Evolutionary conservation across 768 basidiomycete genomes (phyloP).

Genomic region (Lentinula edodes): DNA sequence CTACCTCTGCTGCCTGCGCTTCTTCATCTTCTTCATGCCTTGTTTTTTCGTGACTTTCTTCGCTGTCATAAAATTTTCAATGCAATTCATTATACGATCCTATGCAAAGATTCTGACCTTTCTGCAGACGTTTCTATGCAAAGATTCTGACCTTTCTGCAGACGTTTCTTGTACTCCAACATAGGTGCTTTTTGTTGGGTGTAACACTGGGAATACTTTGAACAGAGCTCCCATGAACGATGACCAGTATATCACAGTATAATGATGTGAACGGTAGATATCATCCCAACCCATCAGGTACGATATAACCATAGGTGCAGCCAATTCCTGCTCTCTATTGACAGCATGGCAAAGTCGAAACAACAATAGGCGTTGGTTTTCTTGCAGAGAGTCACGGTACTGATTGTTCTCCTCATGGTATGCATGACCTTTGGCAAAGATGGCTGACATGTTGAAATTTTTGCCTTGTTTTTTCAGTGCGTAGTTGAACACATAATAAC

Average conservation of each 20-base stretch:
- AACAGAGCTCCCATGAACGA: neutral
- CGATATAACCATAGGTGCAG: slow-evolving; percentile 30
- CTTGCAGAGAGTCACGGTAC: slow-evolving; percentile 11
- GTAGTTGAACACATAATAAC: slow-evolving; percentile 35
- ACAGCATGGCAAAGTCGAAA: slow-evolving; percentile 22
- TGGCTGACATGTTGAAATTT: slow-evolving; percentile 29
- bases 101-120: too few species aligned
- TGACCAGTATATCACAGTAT: slow-evolving; percentile 21
- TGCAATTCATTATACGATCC: too few species aligned
- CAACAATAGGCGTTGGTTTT: slow-evolving; percentile 25
- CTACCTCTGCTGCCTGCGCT: too few species aligned
- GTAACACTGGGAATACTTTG: neutral
- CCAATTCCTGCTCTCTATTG: slow-evolving; percentile 24
- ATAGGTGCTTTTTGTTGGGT: too few species aligned
- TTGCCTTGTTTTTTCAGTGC: slow-evolving; percentile 32
- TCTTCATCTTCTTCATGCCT: too few species aligned
- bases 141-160: too few species aligned
- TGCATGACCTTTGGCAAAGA: slow-evolving; percentile 27
- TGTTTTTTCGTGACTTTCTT: too few species aligned
- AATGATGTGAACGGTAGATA: slow-evolving; percentile 27
- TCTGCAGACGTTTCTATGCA: too few species aligned
- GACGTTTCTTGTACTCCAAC: too few species aligned
- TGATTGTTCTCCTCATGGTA: neutral
- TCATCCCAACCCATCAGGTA: slow-evolving; percentile 44
- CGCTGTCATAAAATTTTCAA: too few species aligned